phyloP scores from a whole-genome alignment of 2,329 filamentous ascomycete species.

The Tolypocladium cylindrosporum region DNA sequence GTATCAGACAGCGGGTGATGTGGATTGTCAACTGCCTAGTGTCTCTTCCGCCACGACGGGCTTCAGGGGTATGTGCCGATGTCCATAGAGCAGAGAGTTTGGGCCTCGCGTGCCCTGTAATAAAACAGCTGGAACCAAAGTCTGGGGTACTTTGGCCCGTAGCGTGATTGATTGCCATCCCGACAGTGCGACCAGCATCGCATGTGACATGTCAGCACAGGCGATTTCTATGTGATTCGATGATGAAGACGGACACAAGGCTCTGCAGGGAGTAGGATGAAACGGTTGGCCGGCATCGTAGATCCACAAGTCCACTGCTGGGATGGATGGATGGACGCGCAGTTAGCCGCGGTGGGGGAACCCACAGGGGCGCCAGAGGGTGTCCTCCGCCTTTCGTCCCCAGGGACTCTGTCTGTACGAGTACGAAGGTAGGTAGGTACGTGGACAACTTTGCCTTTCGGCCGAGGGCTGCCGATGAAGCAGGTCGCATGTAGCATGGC shows the following conservation, averaged over 20 bases:
- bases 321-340: no score
- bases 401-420: no score
- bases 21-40: no score
- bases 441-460: background rate
- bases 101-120: background rate
- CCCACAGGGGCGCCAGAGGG: background rate
- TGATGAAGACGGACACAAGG: background rate
- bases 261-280: background rate
- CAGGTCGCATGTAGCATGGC: no score
- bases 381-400: no score
- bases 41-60: background rate
- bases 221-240: background rate
- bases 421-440: background rate
- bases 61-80: background rate
- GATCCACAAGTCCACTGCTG: background rate
- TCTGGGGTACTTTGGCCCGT: background rate
- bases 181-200: no score
- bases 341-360: background rate
- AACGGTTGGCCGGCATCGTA: background rate
- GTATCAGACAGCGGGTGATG: no score
- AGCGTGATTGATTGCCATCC: background rate
- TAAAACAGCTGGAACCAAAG: background rate
- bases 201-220: background rate
- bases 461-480: background rate
- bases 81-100: background rate